Percentiles rank a stretch among this genome's conserved stretches.
Conservation (phyloP, 495 filamentous ascomycete genomes). For the Xylaria venustula region DNA sequence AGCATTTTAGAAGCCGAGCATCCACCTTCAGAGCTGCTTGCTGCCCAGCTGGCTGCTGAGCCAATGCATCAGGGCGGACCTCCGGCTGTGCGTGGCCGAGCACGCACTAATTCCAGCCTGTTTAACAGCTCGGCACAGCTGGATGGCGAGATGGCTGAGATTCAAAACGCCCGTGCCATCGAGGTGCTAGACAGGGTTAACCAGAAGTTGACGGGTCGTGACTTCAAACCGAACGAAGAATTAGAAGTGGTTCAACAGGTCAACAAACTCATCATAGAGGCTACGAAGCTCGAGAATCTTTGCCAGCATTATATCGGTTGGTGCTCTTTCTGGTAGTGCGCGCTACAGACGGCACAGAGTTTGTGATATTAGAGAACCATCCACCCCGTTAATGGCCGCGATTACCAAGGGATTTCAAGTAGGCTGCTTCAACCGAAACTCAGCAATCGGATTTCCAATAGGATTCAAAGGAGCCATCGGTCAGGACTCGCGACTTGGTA, state of each 20-base stretch:
- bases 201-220: slow-evolving; percentile 83
- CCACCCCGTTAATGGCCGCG: not conserved
- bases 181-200: slow-evolving; percentile 89
- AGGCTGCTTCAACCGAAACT: not conserved
- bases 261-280: slow-evolving; percentile 88
- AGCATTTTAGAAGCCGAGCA: slow-evolving; percentile 70
- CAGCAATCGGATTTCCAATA: not conserved
- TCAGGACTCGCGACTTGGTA: not conserved
- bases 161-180: slow-evolving; percentile 88
- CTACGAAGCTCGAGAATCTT: slow-evolving; percentile 93
- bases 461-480: not conserved
- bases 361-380: not conserved
- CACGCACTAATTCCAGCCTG: slow-evolving; percentile 53
- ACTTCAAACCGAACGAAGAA: slow-evolving; percentile 71
- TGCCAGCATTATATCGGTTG: slow-evolving; percentile 99
- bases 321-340: slow-evolving; percentile 82
- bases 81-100: slow-evolving; percentile 49
- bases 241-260: slow-evolving; percentile 86
- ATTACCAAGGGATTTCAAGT: not conserved
- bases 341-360: not conserved
- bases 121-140: slow-evolving; percentile 33
- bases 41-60: slow-evolving; percentile 37
- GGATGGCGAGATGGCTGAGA: slow-evolving; percentile 59
- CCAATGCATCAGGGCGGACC: slow-evolving; percentile 46
- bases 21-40: slow-evolving; percentile 48